Conservation (phyloP, 257 asterid genomes). For the Nicotiana noctiflora region DNA sequence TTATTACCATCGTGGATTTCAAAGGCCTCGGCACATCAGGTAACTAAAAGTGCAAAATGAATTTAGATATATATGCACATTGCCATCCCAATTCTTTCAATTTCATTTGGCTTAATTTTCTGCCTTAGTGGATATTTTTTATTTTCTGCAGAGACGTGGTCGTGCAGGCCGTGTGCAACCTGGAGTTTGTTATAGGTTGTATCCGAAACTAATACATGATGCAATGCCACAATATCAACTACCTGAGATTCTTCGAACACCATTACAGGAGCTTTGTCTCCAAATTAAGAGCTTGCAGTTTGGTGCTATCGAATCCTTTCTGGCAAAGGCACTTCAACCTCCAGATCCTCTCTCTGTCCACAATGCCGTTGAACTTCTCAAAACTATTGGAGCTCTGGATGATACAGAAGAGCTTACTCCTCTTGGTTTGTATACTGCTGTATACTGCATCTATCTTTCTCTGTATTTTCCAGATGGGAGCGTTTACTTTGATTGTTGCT, state of each 20-base stretch:
- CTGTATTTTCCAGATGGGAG: neutral
- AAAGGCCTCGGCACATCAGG: slow-evolving; percentile 99
- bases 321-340: slow-evolving; percentile 92
- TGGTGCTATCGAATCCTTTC: slow-evolving; percentile 60
- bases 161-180: slow-evolving; percentile 99
- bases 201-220: slow-evolving; percentile 73
- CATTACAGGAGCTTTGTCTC: slow-evolving; percentile 93
- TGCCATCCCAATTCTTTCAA: neutral
- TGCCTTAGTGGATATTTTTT: slow-evolving; percentile 3
- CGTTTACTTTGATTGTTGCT: neutral
- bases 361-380: slow-evolving; percentile 92
- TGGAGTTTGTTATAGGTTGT: slow-evolving; percentile 87
- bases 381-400: slow-evolving; percentile 89
- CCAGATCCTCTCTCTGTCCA: slow-evolving; percentile 86
- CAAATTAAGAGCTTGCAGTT: slow-evolving; percentile 86
- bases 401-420: slow-evolving; percentile 89
- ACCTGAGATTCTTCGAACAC: slow-evolving; percentile 98
- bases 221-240: slow-evolving; percentile 87
- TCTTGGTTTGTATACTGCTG: slow-evolving; percentile 56
- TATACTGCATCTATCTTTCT: slow-evolving; percentile 1
- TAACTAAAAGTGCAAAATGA: slow-evolving; percentile 2
- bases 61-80: neutral
- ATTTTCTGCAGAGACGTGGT: slow-evolving; percentile 76
- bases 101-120: neutral
- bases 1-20: slow-evolving; percentile 98